Percentiles rank a stretch among this genome's conserved stretches.
These are phyloP conservation scores for Leishmania tarentolae DNA, from an alignment of 208 protist genomes.

Conservation along the genomic window DNA sequence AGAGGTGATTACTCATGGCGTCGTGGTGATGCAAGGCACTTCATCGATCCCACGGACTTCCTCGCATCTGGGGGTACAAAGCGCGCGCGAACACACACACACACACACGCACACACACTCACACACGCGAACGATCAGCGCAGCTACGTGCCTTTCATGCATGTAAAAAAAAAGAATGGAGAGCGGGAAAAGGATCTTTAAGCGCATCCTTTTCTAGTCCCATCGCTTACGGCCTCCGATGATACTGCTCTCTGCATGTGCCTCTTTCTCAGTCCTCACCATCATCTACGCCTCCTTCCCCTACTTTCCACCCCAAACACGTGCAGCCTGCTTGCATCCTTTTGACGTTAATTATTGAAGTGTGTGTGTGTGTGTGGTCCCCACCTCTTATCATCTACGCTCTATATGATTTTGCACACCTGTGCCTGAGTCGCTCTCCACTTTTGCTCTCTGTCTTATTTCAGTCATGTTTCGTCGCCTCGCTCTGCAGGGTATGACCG, in stretches of 20 bases:
- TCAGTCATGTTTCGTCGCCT: constrained; percentile 67
- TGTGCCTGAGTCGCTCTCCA: not conserved
- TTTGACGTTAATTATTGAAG: not conserved
- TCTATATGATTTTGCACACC: not conserved
- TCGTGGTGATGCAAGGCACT: not conserved
- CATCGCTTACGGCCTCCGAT: not conserved
- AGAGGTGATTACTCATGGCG: not conserved
- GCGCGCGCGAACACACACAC: no score
- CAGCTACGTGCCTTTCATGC: not conserved
- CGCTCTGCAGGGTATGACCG: constrained; percentile 10
- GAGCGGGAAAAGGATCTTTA: not conserved
- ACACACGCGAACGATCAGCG: not conserved
- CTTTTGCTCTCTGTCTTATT: not conserved
- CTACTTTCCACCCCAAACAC: not conserved
- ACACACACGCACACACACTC: no score
- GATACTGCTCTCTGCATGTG: not conserved
- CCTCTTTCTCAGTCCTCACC: not conserved
- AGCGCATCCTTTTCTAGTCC: not conserved
- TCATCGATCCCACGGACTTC: not conserved
- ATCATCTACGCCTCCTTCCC: not conserved
- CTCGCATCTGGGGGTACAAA: not conserved
- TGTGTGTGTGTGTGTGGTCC: not conserved
- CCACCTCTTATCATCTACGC: not conserved
- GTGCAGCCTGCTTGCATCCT: not conserved
- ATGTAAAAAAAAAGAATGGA: no score